phyloP scores from a whole-genome alignment of 768 basidiomycete species.

The Sarcodon sp. region DNA sequence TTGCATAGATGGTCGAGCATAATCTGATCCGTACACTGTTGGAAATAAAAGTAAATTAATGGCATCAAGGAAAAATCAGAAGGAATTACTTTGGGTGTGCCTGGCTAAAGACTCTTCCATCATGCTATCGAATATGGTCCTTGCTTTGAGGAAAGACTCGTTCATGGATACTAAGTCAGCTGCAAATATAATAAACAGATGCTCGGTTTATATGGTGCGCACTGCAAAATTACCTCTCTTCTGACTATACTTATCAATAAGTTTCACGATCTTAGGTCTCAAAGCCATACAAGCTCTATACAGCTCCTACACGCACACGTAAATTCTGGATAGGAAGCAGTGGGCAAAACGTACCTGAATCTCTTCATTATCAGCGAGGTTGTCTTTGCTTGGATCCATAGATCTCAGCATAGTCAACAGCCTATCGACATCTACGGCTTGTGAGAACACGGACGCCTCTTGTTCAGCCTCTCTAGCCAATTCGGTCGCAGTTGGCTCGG shows the following conservation, averaged over 20 bases:
- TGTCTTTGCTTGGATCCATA: conserved; percentile 67
- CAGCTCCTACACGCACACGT: conserved; percentile 45
- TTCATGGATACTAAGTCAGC: conserved; percentile 94
- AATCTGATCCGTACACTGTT: conserved; percentile 32
- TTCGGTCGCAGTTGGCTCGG: conserved; percentile 70
- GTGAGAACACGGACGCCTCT: conserved; percentile 80
- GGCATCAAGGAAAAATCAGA: not conserved
- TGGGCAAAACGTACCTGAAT: conserved; percentile 42
- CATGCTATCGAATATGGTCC: conserved; percentile 85
- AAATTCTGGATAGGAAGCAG: conserved; percentile 1
- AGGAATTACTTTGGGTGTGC: conserved; percentile 44
- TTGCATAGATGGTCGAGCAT: conserved; percentile 21
- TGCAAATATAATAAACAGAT: conserved; percentile 16
- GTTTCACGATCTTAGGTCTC: conserved; percentile 88
- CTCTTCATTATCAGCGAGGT: conserved; percentile 85
- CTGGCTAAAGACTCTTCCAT: conserved; percentile 82
- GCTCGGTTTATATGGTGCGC: conserved; percentile 2
- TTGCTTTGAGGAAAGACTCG: conserved; percentile 82
- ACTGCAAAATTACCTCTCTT: conserved; percentile 43
- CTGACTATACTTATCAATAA: conserved; percentile 96
- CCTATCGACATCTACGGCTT: conserved; percentile 76
- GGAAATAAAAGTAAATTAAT: conserved; percentile 3
- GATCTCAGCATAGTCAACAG: conserved; percentile 61
- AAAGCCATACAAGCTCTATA: conserved; percentile 85
- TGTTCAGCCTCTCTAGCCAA: conserved; percentile 73